Percentiles rank a stretch among this genome's conserved stretches.
phyloP scores from a whole-genome alignment of 441 rosid genomes.

The Melastoma candidum region DNA sequence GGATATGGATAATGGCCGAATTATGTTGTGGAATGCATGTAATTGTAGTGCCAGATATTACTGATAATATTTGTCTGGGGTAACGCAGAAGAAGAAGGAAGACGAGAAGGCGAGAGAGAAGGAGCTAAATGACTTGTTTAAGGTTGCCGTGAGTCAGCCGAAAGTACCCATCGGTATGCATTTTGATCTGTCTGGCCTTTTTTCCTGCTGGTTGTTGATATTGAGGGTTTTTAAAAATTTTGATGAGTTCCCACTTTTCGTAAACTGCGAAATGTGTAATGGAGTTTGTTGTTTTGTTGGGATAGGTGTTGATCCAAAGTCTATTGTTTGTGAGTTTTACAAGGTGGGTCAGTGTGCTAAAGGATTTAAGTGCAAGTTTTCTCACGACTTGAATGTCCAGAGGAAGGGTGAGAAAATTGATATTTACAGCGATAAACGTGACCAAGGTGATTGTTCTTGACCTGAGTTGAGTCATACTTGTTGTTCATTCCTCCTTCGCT shows the following conservation, averaged over 20 bases:
- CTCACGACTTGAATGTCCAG: slow-evolving; percentile 86
- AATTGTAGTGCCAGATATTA: background rate
- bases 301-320: slow-evolving; percentile 91
- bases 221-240: background rate
- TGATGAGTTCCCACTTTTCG: background rate
- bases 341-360: slow-evolving; percentile 85
- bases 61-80: too few relatives aligned
- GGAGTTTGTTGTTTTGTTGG: slow-evolving; percentile 1
- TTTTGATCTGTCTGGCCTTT: background rate
- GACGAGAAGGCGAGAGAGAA: slow-evolving; percentile 81
- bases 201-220: background rate
- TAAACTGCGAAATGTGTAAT: background rate
- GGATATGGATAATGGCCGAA: too few relatives aligned
- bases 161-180: slow-evolving; percentile 74
- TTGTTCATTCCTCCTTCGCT: too few relatives aligned
- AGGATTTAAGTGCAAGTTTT: slow-evolving; percentile 95
- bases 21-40: too few relatives aligned
- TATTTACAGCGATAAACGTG: slow-evolving; percentile 77
- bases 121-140: slow-evolving; percentile 84
- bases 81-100: slow-evolving; percentile 78
- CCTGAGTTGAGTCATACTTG: too few relatives aligned
- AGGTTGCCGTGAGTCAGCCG: slow-evolving; percentile 89
- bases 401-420: slow-evolving; percentile 93
- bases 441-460: slow-evolving; percentile 31
- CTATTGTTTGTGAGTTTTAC: slow-evolving; percentile 76